Evolutionary conservation across 2,329 filamentous ascomycete species (phyloP).

Genomic region (Metarhizium humberi): DNA sequence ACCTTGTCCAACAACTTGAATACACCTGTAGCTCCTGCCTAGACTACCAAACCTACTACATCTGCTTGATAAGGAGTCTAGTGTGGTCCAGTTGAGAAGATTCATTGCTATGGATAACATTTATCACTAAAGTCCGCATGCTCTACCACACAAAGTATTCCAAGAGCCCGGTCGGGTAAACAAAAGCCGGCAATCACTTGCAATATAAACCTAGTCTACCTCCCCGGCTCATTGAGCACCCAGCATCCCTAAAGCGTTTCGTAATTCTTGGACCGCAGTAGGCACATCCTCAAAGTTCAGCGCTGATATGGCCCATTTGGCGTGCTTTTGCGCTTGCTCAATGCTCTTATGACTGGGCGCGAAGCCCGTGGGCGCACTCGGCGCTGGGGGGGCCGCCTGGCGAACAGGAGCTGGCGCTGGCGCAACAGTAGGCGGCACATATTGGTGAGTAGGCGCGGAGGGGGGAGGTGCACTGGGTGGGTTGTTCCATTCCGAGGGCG

Average conservation of each 20-base stretch:
- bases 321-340: constrained; percentile 81
- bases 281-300: constrained; percentile 92
- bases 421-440: not conserved
- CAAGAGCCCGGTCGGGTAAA: too few species aligned
- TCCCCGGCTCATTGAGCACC: constrained; percentile 40
- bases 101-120: too few species aligned
- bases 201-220: not conserved
- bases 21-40: too few species aligned
- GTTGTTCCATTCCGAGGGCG: constrained; percentile 12
- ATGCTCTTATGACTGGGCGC: constrained; percentile 47
- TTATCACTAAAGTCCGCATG: too few species aligned
- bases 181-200: not conserved
- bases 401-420: constrained; percentile 8
- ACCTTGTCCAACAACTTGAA: too few species aligned
- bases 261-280: constrained; percentile 80
- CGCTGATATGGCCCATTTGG: constrained; percentile 92
- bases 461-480: not conserved
- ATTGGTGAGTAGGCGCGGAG: not conserved
- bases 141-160: too few species aligned
- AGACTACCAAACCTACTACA: too few species aligned
- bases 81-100: too few species aligned
- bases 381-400: constrained; percentile 1
- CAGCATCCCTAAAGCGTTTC: constrained; percentile 60
- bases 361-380: constrained; percentile 4
- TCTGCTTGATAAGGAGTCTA: too few species aligned